These are phyloP conservation scores for Phytophthora ramorum DNA, from an alignment of 352 stramenopile genomes.

Conservation along the genomic window DNA sequence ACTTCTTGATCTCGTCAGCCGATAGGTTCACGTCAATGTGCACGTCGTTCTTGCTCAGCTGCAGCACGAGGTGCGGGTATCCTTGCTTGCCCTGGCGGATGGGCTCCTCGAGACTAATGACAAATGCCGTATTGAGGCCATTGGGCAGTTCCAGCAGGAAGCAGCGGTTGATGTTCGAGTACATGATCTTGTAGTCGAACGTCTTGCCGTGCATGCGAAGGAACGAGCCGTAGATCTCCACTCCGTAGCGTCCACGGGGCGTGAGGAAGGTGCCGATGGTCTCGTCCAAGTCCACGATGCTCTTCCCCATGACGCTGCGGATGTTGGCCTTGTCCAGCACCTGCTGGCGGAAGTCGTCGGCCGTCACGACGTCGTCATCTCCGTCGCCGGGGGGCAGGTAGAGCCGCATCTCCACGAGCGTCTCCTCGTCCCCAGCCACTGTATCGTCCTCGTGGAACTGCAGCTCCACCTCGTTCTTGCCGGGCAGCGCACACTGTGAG, in stretches of 20 bases:
- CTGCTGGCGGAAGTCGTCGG: conserved; percentile 86
- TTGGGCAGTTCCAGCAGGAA: conserved; percentile 98
- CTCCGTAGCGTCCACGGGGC: conserved; percentile 96
- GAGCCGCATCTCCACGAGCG: conserved; percentile 96
- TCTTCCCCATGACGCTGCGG: conserved; percentile 94
- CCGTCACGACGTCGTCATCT: conserved; percentile 61
- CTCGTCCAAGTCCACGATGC: conserved; percentile 97
- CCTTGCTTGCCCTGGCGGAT: conserved; percentile 99
- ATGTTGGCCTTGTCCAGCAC: conserved; percentile 88
- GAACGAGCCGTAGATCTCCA: conserved; percentile 98
- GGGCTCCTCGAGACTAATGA: conserved; percentile 98
- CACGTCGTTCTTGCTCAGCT: conserved; percentile 90
- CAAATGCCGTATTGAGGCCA: conserved; percentile 97
- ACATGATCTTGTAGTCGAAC: conserved; percentile 99
- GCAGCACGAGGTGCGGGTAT: conserved; percentile 98
- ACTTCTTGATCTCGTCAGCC: conserved; percentile 98
- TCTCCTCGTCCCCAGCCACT: conserved; percentile 94
- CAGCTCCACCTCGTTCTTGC: conserved; percentile 98
- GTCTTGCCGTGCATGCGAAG: conserved; percentile 98
- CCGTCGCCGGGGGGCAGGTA: conserved; percentile 91
- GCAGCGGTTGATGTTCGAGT: conserved; percentile 99
- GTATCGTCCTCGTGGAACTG: conserved; percentile 99
- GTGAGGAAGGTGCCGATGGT: conserved; percentile 98
- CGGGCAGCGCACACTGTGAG: conserved; percentile 92
- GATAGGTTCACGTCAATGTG: conserved; percentile 95